These are phyloP conservation scores for Aspergillus brunneoviolaceus DNA, from an alignment of 2,329 filamentous ascomycete genomes.

Conservation along the genomic window DNA sequence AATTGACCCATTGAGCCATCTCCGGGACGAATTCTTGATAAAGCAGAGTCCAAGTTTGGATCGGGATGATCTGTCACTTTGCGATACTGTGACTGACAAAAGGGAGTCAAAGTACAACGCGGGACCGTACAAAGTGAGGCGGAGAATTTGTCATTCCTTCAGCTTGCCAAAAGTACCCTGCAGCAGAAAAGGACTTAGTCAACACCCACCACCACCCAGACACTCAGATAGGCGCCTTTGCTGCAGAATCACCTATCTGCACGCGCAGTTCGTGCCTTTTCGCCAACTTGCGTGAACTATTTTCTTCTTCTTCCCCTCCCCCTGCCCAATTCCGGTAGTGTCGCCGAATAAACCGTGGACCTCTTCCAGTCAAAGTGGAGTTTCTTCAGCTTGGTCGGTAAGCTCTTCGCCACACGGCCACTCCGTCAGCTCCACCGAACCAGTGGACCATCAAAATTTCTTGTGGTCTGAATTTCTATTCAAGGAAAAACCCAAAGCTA, in stretches of 20 bases:
- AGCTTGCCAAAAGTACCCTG: background rate
- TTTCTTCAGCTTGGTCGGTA: background rate
- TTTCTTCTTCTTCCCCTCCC: background rate
- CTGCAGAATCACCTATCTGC: background rate
- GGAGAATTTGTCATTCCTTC: slow-evolving; percentile 6
- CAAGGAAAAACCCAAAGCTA: too few relatives aligned
- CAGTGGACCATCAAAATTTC: background rate
- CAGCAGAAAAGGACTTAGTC: background rate
- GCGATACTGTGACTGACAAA: too few relatives aligned
- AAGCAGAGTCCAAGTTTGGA: background rate
- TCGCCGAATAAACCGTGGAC: too few relatives aligned
- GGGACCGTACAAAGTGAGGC: background rate
- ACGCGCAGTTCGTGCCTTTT: background rate
- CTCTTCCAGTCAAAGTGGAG: too few relatives aligned
- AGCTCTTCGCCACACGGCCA: background rate
- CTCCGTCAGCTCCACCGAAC: background rate
- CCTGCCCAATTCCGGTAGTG: background rate
- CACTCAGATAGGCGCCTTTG: too few relatives aligned
- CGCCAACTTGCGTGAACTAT: background rate
- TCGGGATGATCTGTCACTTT: background rate
- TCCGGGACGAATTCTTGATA: too few relatives aligned
- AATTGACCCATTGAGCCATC: too few relatives aligned
- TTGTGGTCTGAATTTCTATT: too few relatives aligned
- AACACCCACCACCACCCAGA: background rate
- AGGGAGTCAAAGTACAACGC: background rate